Evolutionary conservation across 768 basidiomycete genomes (phyloP).

Genomic region (Auriscalpium orientale): DNA sequence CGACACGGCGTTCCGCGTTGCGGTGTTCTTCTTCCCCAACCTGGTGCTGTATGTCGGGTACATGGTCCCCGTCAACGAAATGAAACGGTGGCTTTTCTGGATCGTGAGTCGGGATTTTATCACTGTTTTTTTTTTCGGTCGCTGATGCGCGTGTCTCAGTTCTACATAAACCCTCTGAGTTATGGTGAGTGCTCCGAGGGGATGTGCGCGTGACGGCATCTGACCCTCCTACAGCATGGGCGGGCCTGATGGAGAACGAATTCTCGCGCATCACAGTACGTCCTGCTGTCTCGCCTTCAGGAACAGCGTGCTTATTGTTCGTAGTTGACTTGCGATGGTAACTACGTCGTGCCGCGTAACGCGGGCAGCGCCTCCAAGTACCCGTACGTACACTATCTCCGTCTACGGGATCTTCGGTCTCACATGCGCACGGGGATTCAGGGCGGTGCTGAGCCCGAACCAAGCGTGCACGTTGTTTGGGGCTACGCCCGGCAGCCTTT

Average conservation of each 20-base stretch:
- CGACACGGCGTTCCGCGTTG: constrained; percentile 42
- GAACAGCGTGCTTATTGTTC: constrained; percentile 25
- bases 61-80: constrained; percentile 55
- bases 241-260: constrained; percentile 80
- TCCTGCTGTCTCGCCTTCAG: constrained; percentile 40
- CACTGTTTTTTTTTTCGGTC: constrained; percentile 12
- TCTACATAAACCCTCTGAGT: constrained; percentile 62
- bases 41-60: constrained; percentile 70
- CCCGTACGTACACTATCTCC: constrained; percentile 36
- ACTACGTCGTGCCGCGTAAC: constrained; percentile 60
- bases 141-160: constrained; percentile 40
- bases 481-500: constrained; percentile 42
- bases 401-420: background rate
- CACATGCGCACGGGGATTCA: constrained; percentile 13
- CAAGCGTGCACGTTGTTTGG: constrained; percentile 78
- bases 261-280: constrained; percentile 48
- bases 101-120: constrained; percentile 39
- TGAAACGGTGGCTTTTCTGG: constrained; percentile 88
- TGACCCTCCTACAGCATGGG: constrained; percentile 36
- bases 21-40: constrained; percentile 48
- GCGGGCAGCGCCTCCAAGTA: constrained; percentile 46
- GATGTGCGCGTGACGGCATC: too few relatives aligned
- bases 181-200: constrained; percentile 16
- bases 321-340: constrained; percentile 58
- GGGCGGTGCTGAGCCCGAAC: constrained; percentile 65